Conservation (phyloP, 2,329 filamentous ascomycete genomes). For the Talaromyces sp. region DNA sequence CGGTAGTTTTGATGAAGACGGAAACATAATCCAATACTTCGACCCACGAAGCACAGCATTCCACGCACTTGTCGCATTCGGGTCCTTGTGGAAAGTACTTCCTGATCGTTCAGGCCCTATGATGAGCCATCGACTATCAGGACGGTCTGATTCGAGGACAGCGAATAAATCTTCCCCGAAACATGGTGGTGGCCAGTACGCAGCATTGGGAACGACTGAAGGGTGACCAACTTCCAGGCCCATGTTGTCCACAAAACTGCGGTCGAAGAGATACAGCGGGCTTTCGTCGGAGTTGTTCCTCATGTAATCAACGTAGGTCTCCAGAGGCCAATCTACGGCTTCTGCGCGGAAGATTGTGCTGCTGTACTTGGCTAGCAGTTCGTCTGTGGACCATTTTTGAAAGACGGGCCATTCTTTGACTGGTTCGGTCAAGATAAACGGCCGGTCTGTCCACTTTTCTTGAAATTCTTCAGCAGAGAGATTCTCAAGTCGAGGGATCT, state of each 20-base stretch:
- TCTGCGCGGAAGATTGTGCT: conserved; percentile 78
- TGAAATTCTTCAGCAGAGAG: conserved; percentile 73
- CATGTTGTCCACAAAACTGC: conserved; percentile 85
- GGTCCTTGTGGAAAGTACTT: conserved; percentile 89
- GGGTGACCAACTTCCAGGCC: conserved; percentile 57
- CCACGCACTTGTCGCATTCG: conserved; percentile 74
- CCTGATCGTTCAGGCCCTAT: conserved; percentile 83
- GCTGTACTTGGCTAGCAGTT: conserved; percentile 63
- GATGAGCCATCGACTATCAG: conserved; percentile 90
- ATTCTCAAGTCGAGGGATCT: conserved; percentile 67
- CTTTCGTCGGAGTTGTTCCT: conserved; percentile 76
- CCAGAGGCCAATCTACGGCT: conserved; percentile 86
- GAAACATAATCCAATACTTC: conserved; percentile 99
- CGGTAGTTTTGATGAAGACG: conserved; percentile 60
- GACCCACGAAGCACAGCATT: conserved; percentile 86
- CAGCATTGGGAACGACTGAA: conserved; percentile 46
- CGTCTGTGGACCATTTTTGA: conserved; percentile 69
- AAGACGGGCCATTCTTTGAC: conserved; percentile 80
- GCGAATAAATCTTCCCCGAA: conserved; percentile 86
- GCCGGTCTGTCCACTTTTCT: conserved; percentile 70
- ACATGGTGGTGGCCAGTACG: conserved; percentile 77
- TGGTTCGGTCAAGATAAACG: conserved; percentile 81
- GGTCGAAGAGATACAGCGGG: conserved; percentile 89
- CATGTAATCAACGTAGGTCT: conserved; percentile 83
- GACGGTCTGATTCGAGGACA: conserved; percentile 72